Base-by-base conservation (phyloP, 2,329 filamentous ascomycete species). In the Dactylellina haptotyla region DNA sequence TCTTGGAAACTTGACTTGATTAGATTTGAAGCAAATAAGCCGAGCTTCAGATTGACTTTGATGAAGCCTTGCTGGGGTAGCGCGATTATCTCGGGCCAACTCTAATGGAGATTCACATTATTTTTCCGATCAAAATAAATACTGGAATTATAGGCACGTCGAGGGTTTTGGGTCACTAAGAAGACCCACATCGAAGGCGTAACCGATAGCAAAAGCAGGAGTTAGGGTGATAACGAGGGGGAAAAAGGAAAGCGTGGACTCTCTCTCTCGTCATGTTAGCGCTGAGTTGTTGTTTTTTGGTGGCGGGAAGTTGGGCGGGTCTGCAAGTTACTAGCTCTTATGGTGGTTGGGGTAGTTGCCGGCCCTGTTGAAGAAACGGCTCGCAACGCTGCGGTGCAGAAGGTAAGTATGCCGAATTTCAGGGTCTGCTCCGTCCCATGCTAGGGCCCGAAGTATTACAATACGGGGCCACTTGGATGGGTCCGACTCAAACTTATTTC, bases 91-190 rank as follows among this genome's bases (percentile, higher is more conserved):
- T 64, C 48, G 59, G 59, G 59, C 32, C 4, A 64, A 64, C 18
- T 54, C 37, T 45, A 64, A 59, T 37, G 51, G 43, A 63, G 41
- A 53, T 71, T 71, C 54, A 26, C 41, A 28, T 63, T 45, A 51
- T 71, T 71, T 64, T 64, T 64, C 66, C 66, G 66, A 71, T 63
- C 18, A 30, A 54, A 28, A n/a, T 16, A 57, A 18, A 23, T 4
- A 6, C 32, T 18, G 16, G 18, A 43, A 58, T 20, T 58, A 46
- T 48, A 66, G 62, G 23, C 39, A 30, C 58, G 46, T 32, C 37
- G 12, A 30, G 18, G 16, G 20, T 32, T 53, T 57, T 20, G 51
- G 48, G 23, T 12, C 25, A 30, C 41, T 18, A 51, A 14, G 23
- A 45, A n/a, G 63, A 18, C 53, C 62, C 51, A 58, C 53, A 5